Base-by-base conservation (phyloP, 2,329 filamentous ascomycete genomes). In the Lasiodiplodia gonubiensis region DNA sequence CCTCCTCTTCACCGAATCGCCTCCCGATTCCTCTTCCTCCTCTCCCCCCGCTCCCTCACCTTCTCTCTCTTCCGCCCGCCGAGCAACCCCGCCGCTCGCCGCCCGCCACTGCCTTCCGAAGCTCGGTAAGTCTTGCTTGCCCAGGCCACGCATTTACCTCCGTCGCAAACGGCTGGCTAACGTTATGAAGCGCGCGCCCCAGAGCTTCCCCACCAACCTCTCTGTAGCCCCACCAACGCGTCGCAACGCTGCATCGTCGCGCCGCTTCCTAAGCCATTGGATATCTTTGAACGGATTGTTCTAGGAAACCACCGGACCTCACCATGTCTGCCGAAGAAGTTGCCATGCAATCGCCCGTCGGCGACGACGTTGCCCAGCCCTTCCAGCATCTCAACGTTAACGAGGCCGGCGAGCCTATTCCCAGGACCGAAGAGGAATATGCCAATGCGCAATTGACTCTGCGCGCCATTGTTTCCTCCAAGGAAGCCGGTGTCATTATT, bases 401-500 rank as follows among this genome's bases (percentile, higher is more conserved):
- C 70, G 79, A 81, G 70, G 91, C 95, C 73, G 91, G 92, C 72
- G 92, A 94, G 74, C 87, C 88, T 70, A 87, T 88, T 69, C 94
- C 93, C 75, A 95, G 94, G 84, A 97, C 94, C 68, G 95, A 99
- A 74, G 94, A 98, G 79, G 95, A 99, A 81, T 99, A 99, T 78
- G 93, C 93, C 63, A 89, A 93, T 79, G 89, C 94, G 64, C 92
- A 96, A 81, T 86, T 99, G 75, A 99, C 95, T 70, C 88, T 99
- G 71, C 92, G 95, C 79, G 95, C 95, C 74, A 97, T 99, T 78
- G 95, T 99, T 72, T 97, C 95, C 39, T 97, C 95, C 80, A 98
- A 98, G 84, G 95, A 99, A 83, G 95, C 95, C 69, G 95, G 95
- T 77, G 93, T 99, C 75, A 98, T 99, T 81, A 99, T 99, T 80